Base-by-base conservation (phyloP, 352 stramenopile genomes). In the Phytopythium delawarense region DNA sequence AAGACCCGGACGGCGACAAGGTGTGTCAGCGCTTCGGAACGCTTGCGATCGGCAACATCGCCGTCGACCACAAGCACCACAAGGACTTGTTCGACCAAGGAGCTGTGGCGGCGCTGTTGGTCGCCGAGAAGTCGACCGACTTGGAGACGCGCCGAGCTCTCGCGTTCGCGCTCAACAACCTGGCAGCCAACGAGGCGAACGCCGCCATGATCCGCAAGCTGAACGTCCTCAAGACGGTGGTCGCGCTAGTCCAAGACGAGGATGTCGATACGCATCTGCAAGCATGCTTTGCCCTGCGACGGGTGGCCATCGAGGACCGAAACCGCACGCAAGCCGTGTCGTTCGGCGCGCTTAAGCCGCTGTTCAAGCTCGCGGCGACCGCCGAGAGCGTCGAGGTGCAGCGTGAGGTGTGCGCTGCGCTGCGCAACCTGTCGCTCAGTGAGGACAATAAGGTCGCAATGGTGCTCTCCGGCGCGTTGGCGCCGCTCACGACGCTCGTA, bases 81-180 rank as follows among this genome's bases (percentile, higher is more conserved):
- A 81, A 88, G 30, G 84, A 98, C 40, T 72, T 99, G 32, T 98
- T 98, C 64, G 85, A 98, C 61, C 75, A 96, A 57, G 92, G 92
- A 4, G 81, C 86, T 0, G 81, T 99, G 51, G 83, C 92, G 5
- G 87, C 89, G 18, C 78, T 99, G 21, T 79, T 98, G 74, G 82
- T 74, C 4, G 79, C 97, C n/a, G 79, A 91, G 15, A 81, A 89
- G 48, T 87, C 84, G 16, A 81, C 63, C 4, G 85, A 98, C 60
- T 55, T 98, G 32, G 91, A 98, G 67, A 98, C 96, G 23, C 79
- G 93, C 6, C 88, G 96, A 6, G 85, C 89, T 23, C 76, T 97
- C 7, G 91, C 95, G 18, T 99, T 99, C 75, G 92, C 94, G 35
- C 80, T 99, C 32, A 97, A 98, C 63, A 98, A 98, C 76, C 74